Evolutionary conservation across 139 green algal genomes (phyloP).

Genomic region (Edaphochlamys debaryana): DNA sequence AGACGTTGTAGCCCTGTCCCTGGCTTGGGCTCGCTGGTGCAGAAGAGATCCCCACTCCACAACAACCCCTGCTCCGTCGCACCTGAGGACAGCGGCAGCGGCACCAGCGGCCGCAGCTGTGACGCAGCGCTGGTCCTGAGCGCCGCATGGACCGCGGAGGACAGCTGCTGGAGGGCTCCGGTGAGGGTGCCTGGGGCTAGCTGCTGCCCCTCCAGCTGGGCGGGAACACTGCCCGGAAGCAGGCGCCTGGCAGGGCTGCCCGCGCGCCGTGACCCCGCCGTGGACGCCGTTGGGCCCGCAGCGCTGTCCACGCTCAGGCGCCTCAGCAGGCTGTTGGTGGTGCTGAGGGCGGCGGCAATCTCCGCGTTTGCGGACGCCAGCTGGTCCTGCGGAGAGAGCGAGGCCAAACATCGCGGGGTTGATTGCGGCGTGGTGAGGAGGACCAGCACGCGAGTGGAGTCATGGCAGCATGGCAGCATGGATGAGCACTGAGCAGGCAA

Average conservation of each 20-base stretch:
- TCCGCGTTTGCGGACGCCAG: slow-evolving; percentile 42
- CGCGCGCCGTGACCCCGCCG: neutral
- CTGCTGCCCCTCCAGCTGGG: no score
- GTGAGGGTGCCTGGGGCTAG: neutral
- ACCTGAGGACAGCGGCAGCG: no score
- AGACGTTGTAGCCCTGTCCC: no score
- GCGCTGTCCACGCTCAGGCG: slow-evolving; percentile 4
- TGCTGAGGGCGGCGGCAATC: slow-evolving; percentile 38
- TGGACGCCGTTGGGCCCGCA: neutral
- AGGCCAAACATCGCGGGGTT: neutral
- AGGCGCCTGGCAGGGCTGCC: neutral
- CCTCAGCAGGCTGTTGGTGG: slow-evolving; percentile 37
- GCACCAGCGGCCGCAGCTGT: no score
- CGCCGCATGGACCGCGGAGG: neutral
- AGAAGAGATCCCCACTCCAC: no score
- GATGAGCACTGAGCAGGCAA: no score
- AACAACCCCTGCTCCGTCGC: no score
- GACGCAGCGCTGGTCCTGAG: neutral
- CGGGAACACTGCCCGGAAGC: no score
- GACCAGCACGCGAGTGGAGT: no score
- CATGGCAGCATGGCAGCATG: no score
- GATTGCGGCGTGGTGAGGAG: no score
- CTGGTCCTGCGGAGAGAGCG: slow-evolving; percentile 15
- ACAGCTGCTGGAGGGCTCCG: slow-evolving; percentile 15
- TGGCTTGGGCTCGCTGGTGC: no score